Evolutionary conservation across 2,329 filamentous ascomycete genomes (phyloP), one percentile per base, ranked within the genome.

Genomic region (Zymoseptoria crescenta): DNA sequence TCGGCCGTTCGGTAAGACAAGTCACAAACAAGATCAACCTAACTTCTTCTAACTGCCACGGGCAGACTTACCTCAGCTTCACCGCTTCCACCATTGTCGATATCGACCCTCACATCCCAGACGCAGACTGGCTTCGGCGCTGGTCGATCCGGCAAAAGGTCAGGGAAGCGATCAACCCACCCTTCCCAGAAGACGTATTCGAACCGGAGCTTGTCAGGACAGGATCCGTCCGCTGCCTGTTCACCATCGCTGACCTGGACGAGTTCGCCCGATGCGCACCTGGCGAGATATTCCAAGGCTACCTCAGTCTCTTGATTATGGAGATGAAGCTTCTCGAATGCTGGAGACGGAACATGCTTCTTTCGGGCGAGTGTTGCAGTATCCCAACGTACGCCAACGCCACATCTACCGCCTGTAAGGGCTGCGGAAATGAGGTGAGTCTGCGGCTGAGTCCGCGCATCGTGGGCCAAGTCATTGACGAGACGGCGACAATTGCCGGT

Each of bases 381-480:
- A 73, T 81, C 1, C 77, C 80, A 0, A 65, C 83, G 24, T 85
- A 80, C 68, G 75, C 80, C n/a, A 84, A 84, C 59, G 73, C 73
- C 2, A 62, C 73, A 2, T 64, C 59, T 0, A 73, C 65, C 0
- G 67, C 52, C 1, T 80, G 78, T 65, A 75, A 73, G 59, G 74
- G 74, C 24, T 80, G 77, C 58, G 72, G 74, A 5, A 69, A 69
- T 48, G 19, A 60, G 3, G 67, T 76, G 1, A 27, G 55, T 1
- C 65, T 80, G 2, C 65, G 74, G 1, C 67, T 79, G 24, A 80
- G 77, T 60, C 76, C 77, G 3, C 68, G 69, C 4, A 72, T 79
- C 19, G 70, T 80, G 28, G 76, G 76, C 4, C 70, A 73, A 45
- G 59, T 80, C 5, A 65, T 79, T 54, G 78, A 87, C 60, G 84